phyloP scores from a whole-genome alignment of 441 rosid species.

The Erysimum pusillum region DNA sequence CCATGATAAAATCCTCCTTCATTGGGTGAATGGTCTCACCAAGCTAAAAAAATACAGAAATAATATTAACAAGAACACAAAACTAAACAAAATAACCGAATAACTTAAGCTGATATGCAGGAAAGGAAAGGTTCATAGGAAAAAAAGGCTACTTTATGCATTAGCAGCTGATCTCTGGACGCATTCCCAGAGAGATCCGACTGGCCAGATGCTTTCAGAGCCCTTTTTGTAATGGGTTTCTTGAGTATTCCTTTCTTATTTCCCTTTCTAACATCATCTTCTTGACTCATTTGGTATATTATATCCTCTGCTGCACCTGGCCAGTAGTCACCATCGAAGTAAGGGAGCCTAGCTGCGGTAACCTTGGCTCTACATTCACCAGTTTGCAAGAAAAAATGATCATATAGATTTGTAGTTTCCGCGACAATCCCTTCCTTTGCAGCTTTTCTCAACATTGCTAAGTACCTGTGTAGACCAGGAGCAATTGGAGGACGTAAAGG shows the following conservation, averaged over 20 bases:
- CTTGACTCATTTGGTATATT: slow-evolving; percentile 88
- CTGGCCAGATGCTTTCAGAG: slow-evolving; percentile 96
- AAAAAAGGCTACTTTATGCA: slow-evolving; percentile 77
- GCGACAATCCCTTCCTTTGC: slow-evolving; percentile 84
- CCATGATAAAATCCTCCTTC: slow-evolving; percentile 99
- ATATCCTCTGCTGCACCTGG: slow-evolving; percentile 99
- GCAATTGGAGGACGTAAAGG: slow-evolving; percentile 28
- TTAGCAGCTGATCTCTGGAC: slow-evolving; percentile 90
- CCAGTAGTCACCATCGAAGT: slow-evolving; percentile 99
- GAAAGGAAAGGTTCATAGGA: slow-evolving; percentile 7
- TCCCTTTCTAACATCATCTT: slow-evolving; percentile 93
- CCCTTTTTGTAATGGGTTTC: slow-evolving; percentile 91
- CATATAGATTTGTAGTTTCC: slow-evolving; percentile 87
- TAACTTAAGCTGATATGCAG: slow-evolving; percentile 21
- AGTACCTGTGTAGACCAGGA: slow-evolving; percentile 70
- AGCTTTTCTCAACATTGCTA: slow-evolving; percentile 91
- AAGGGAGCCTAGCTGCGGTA: slow-evolving; percentile 98
- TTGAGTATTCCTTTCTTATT: slow-evolving; percentile 85
- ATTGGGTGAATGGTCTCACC: slow-evolving; percentile 96
- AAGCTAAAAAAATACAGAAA: slow-evolving; percentile 62
- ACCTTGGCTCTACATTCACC: slow-evolving; percentile 96
- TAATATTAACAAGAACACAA: slow-evolving; percentile 27
- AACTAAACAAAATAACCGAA: slow-evolving; percentile 15
- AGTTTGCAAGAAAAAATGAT: slow-evolving; percentile 83
- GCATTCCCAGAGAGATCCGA: slow-evolving; percentile 91